Evolutionary conservation across 352 stramenopile genomes (phyloP).

Genomic region (Globisporangium solare): DNA sequence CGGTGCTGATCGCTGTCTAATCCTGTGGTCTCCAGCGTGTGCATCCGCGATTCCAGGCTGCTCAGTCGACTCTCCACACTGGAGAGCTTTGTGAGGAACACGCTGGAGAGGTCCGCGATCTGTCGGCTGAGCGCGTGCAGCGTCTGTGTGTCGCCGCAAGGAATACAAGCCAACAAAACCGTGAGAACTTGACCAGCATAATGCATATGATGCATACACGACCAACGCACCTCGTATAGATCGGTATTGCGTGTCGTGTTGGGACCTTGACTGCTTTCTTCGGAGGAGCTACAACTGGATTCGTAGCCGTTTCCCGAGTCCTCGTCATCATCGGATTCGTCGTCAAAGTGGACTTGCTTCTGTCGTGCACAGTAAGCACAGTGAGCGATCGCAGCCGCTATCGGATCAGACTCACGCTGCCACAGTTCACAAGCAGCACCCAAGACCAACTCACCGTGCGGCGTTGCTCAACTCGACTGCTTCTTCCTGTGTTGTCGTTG

Average conservation of each 20-base stretch:
- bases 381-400: too few species aligned
- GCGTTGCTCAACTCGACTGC: background rate
- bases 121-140: constrained; percentile 25
- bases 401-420: too few species aligned
- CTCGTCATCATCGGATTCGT: background rate
- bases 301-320: background rate
- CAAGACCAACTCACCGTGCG: background rate
- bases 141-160: constrained; percentile 2
- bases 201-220: background rate
- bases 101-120: constrained; percentile 24
- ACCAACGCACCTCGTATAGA: background rate
- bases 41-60: constrained; percentile 28
- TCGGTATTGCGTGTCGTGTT: background rate
- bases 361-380: background rate
- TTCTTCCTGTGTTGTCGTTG: background rate
- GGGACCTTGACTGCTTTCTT: background rate
- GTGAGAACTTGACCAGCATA: background rate
- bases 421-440: too few species aligned
- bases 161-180: background rate
- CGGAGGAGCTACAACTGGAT: too few species aligned
- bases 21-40: constrained; percentile 12
- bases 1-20: background rate
- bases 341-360: background rate
- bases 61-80: constrained; percentile 29
- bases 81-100: constrained; percentile 31